A percentile compares a stretch with the other conserved stretches of the same genome.
These are phyloP conservation scores for Arbutus unedo DNA, from an alignment of 148 eudicot species.

Conservation along the genomic window DNA sequence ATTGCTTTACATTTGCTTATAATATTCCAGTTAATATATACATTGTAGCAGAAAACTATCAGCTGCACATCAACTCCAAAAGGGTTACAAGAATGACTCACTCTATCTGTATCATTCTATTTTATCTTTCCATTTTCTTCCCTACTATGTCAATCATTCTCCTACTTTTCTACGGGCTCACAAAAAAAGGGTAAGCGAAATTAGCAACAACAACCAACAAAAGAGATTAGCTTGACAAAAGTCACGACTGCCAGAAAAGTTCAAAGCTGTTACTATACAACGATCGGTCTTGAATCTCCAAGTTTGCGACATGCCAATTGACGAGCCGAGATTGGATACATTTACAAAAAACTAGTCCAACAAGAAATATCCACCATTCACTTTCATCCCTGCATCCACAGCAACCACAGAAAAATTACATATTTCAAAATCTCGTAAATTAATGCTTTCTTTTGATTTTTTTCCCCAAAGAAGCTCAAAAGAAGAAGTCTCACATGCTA, in stretches of 20 bases:
- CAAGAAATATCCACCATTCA: conserved; percentile 98
- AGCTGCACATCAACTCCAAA: conserved; percentile 11
- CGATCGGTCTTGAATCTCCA: conserved; percentile 98
- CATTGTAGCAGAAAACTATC: background rate
- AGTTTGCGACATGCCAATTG: conserved; percentile 93
- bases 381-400: conserved; percentile 84
- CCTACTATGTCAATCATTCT: conserved; percentile 9
- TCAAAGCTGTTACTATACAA: conserved; percentile 89
- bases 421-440: background rate
- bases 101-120: conserved; percentile 5
- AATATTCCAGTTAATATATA: background rate
- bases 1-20: background rate
- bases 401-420: background rate
- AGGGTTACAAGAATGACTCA: conserved; percentile 6
- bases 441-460: background rate
- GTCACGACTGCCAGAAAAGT: conserved; percentile 87
- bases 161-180: background rate
- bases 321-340: conserved; percentile 80
- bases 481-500: conserved; percentile 51
- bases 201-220: background rate
- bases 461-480: background rate
- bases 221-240: conserved; percentile 7
- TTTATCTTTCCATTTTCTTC: conserved; percentile 12
- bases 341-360: conserved; percentile 80
- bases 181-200: conserved; percentile 15